These are phyloP conservation scores for Hypoxylon sp. DNA, from an alignment of 2,329 filamentous ascomycete genomes.

Conservation along the genomic window DNA sequence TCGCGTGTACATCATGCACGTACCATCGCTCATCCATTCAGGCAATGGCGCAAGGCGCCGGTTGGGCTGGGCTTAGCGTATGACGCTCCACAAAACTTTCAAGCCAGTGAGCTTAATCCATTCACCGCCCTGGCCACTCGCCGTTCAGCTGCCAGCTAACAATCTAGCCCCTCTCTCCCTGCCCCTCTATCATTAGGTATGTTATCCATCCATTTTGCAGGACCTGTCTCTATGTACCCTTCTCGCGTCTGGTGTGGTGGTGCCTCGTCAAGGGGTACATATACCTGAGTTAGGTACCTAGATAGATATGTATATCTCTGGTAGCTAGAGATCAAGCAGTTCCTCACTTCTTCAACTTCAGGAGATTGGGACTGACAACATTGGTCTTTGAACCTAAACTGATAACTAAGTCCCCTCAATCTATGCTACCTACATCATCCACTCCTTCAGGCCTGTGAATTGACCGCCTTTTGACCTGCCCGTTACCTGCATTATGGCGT, in stretches of 20 bases:
- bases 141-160: conserved; percentile 8
- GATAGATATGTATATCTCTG: neutral
- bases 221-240: neutral
- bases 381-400: neutral
- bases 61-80: conserved; percentile 16
- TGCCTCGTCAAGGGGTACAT: neutral
- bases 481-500: neutral
- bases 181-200: conserved; percentile 20
- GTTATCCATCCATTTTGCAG: conserved; percentile 11
- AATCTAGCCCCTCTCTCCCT: neutral
- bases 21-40: conserved; percentile 31
- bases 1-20: conserved; percentile 40
- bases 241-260: neutral
- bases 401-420: neutral
- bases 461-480: conserved; percentile 5
- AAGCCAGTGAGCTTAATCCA: conserved; percentile 19
- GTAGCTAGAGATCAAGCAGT: no score
- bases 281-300: neutral
- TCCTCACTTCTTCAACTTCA: neutral
- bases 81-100: conserved; percentile 9
- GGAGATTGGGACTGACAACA: neutral
- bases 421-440: neutral
- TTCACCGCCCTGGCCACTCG: conserved; percentile 31
- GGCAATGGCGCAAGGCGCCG: conserved; percentile 37
- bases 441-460: neutral